Conservation (phyloP, 2,329 filamentous ascomycete species). For the Fusarium globosum region DNA sequence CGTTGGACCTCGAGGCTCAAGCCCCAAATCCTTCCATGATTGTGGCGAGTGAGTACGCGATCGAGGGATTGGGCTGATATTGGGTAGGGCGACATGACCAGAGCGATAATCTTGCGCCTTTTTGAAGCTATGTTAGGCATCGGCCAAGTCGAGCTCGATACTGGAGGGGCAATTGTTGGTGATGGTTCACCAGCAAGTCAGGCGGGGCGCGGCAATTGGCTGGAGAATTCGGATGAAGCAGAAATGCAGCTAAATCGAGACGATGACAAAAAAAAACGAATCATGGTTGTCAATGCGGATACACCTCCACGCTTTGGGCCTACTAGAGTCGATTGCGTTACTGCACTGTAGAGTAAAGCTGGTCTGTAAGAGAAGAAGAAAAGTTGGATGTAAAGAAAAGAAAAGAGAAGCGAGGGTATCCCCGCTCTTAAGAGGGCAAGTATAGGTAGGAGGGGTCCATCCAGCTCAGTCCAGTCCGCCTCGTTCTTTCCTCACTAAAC, state of each 20-base stretch:
- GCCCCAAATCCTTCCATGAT: constrained; percentile 6
- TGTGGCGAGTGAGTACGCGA: constrained; percentile 27
- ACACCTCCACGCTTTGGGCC: neutral
- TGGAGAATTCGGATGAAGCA: constrained; percentile 3
- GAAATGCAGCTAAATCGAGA: constrained; percentile 1
- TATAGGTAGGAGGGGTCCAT: constrained; percentile 29
- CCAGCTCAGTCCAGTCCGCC: constrained; percentile 7
- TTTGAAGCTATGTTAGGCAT: constrained; percentile 2
- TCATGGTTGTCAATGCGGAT: neutral
- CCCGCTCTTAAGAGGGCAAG: constrained; percentile 16
- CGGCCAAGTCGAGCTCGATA: constrained; percentile 3
- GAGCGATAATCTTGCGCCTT: neutral
- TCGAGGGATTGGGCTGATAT: constrained; percentile 29
- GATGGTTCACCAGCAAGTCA: constrained; percentile 7
- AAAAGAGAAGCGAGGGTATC: constrained; percentile 12
- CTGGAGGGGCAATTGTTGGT: neutral
- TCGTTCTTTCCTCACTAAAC: constrained; percentile 10
- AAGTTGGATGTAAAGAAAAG: constrained; percentile 21
- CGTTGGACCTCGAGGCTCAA: constrained; percentile 27
- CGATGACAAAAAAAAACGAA: constrained; percentile 23
- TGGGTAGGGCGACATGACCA: constrained; percentile 31
- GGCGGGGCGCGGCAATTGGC: constrained; percentile 3
- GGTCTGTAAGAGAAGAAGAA: neutral
- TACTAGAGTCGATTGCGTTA: constrained; percentile 6
- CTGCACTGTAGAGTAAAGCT: neutral